Evolutionary conservation across 1,284 basidiomycete species (phyloP), one percentile per base, ranked within the genome.

Genomic region (Ganoderma lucidum): DNA sequence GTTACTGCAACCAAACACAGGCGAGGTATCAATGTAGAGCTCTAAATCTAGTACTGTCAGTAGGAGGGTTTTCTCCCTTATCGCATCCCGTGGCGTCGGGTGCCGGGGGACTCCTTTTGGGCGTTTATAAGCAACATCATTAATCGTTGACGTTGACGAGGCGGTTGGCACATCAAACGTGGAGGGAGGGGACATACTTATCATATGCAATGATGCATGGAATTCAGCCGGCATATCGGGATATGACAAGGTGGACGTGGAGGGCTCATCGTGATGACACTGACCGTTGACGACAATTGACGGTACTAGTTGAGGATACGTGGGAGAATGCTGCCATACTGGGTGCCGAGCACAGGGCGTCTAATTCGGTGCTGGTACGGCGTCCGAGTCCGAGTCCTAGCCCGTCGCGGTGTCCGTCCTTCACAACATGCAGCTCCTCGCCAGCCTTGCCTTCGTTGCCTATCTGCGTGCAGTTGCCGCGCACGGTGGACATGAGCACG

Each of bases 401-500:
- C 28, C 48, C 48, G 48, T 51, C 23, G 48, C 23, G 48, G 48
- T 28, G 9, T 12, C 23, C 23, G 53, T 42, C 64, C 32, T 63
- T 39, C 63, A 55, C 64, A 64, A 28, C 74, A 74, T 81, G 81
- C 75, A 78, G 70, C 75, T 76, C 76, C 56, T 84, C 81, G 51
- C 80, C 78, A 67, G 80, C 79, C 68, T 82, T 78, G 64, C 83
- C 78, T 69, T 82, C 78, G 56, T 80, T 69, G 68, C 79, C 73
- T 72, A 76, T 66, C 51, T 78, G 8, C 70, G 75, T 62, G 70
- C 78, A 45, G 76, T 67, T 6, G 66, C 69, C 28, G 77, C 75
- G 0, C 78, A 79, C 56, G 75, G 78, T 42, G 75, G 71, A 9
- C 73, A 79, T 45, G 74, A 74, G 17, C 72, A 79, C 48, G 74